Conservation (phyloP, 306 rosid genomes). For the Castanea mollissima region DNA sequence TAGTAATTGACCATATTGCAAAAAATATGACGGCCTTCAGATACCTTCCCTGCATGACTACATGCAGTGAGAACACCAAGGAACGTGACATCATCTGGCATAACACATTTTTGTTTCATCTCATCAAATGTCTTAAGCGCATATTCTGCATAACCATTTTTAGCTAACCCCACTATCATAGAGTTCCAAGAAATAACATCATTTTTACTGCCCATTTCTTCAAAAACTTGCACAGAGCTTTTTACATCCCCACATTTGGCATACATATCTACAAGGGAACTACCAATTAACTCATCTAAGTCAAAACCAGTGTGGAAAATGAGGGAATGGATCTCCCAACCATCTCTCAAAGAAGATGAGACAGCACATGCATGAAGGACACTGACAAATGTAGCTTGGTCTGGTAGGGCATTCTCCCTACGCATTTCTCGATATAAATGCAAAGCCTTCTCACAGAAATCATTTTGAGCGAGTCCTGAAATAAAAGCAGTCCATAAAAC, state of each 20-base stretch:
- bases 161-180: conserved; percentile 81
- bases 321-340: conserved; percentile 62
- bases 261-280: conserved; percentile 84
- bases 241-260: conserved; percentile 75
- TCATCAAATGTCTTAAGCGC: conserved; percentile 55
- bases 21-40: conserved; percentile 58
- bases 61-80: conserved; percentile 88
- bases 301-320: conserved; percentile 65
- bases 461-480: conserved; percentile 64
- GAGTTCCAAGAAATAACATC: conserved; percentile 83
- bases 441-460: conserved; percentile 53
- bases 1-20: conserved; percentile 44
- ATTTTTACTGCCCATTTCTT: conserved; percentile 52
- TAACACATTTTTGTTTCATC: conserved; percentile 44
- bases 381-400: conserved; percentile 84
- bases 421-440: conserved; percentile 57
- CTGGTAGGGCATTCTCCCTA: conserved; percentile 50
- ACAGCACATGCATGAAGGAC: conserved; percentile 67
- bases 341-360: conserved; percentile 55
- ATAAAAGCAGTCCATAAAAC: conserved; percentile 68
- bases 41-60: conserved; percentile 77
- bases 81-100: conserved; percentile 75
- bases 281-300: conserved; percentile 64
- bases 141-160: conserved; percentile 65
- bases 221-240: conserved; percentile 58